Evolutionary conservation across 805 yeast genomes (phyloP).

Genomic region (Candida quercuum): DNA sequence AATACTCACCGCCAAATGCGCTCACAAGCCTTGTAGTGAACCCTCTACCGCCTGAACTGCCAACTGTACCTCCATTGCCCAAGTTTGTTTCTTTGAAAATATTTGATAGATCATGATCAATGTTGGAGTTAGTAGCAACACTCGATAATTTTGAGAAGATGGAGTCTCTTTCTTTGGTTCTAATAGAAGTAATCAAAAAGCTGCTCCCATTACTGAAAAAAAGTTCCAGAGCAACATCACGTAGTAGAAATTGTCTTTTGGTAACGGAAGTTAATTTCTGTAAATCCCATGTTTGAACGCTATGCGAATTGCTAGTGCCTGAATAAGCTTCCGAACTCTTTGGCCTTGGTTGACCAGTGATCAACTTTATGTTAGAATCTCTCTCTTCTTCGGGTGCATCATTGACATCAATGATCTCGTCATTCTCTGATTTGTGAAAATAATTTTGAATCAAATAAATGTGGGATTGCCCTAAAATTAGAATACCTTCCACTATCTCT

Average conservation of each 20-base stretch:
- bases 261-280: slow-evolving; percentile 57
- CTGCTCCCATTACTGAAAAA: slow-evolving; percentile 72
- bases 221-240: slow-evolving; percentile 79
- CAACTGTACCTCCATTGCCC: slow-evolving; percentile 26
- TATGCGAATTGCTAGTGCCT: slow-evolving; percentile 32
- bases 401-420: slow-evolving; percentile 55
- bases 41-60: slow-evolving; percentile 24
- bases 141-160: slow-evolving; percentile 45
- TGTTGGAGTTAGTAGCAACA: slow-evolving; percentile 41
- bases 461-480: slow-evolving; percentile 62
- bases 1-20: slow-evolving; percentile 36
- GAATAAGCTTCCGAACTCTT: slow-evolving; percentile 5
- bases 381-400: slow-evolving; percentile 59
- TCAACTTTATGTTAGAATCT: slow-evolving; percentile 64
- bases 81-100: slow-evolving; percentile 44
- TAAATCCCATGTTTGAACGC: slow-evolving; percentile 55
- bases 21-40: slow-evolving; percentile 39
- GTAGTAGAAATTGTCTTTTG: slow-evolving; percentile 66
- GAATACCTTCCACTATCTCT: slow-evolving; percentile 69
- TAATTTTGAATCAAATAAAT: slow-evolving; percentile 68
- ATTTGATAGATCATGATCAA: slow-evolving; percentile 50
- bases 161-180: slow-evolving; percentile 47
- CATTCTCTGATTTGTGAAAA: slow-evolving; percentile 45
- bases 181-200: slow-evolving; percentile 59
- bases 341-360: slow-evolving; percentile 42